Conservation (phyloP, 306 rosid species). For the Trifolium fragiferum region DNA sequence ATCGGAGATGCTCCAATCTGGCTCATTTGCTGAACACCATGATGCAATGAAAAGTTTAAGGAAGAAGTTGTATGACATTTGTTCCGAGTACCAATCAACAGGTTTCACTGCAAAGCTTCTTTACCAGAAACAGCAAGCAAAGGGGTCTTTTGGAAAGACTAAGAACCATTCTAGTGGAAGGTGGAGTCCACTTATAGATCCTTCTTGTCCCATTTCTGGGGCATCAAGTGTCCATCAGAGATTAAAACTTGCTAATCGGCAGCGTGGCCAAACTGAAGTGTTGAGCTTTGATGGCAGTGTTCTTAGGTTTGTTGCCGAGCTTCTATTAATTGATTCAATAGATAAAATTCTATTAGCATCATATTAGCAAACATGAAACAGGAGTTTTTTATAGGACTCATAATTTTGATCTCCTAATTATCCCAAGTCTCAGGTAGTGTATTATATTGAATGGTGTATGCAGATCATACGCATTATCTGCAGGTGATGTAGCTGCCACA, state of each 20-base stretch:
- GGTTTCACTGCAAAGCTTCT: conserved; percentile 88
- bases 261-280: conserved; percentile 72
- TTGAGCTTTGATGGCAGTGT: conserved; percentile 91
- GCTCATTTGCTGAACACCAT: conserved; percentile 72
- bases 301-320: conserved; percentile 70
- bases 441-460: conserved; percentile 45
- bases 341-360: neutral
- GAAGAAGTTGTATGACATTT: conserved; percentile 79
- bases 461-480: conserved; percentile 79
- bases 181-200: conserved; percentile 82
- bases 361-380: conserved; percentile 8
- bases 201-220: conserved; percentile 90
- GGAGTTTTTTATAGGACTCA: neutral
- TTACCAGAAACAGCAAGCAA: conserved; percentile 75
- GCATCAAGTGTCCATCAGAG: conserved; percentile 67
- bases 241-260: conserved; percentile 74
- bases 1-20: conserved; percentile 80
- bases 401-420: conserved; percentile 30
- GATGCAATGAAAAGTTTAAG: conserved; percentile 83
- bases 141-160: conserved; percentile 59
- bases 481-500: conserved; percentile 65
- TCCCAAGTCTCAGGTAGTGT: conserved; percentile 22
- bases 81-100: conserved; percentile 83
- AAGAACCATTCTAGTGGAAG: conserved; percentile 85
- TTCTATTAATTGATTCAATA: conserved; percentile 27